Conservation (phyloP, 1,284 basidiomycete species). For the Cutaneotrichosporon curvatum region DNA sequence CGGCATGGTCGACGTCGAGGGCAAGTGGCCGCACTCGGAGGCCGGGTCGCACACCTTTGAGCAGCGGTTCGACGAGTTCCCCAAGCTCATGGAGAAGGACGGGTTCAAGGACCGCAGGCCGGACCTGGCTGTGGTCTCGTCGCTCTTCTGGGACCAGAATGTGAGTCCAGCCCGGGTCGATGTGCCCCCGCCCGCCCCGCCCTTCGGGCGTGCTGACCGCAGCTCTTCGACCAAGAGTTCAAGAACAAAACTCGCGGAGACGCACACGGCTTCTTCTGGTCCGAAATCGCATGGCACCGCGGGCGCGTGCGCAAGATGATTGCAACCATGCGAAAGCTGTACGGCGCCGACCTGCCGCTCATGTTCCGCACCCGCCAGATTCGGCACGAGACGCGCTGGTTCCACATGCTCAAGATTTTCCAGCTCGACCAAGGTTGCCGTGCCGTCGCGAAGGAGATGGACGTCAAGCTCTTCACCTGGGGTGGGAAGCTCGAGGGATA, state of each 20-base stretch:
- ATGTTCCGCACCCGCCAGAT: conserved; percentile 24
- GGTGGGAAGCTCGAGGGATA: conserved; percentile 11
- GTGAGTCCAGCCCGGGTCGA: conserved; percentile 12
- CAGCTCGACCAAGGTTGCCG: conserved; percentile 25
- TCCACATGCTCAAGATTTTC: conserved; percentile 18
- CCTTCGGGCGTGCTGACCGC: too few relatives aligned
- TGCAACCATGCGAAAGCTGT: conserved; percentile 4
- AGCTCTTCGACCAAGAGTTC: conserved; percentile 1
- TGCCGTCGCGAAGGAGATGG: conserved; percentile 16
- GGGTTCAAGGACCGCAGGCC: conserved; percentile 8
- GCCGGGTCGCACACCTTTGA: conserved; percentile 15
- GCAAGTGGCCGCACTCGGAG: conserved; percentile 12
- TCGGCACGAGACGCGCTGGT: conserved; percentile 6
- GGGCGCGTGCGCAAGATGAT: conserved; percentile 16
- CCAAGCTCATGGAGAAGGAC: conserved; percentile 8
- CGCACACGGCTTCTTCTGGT: conserved; percentile 16
- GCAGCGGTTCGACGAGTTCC: conserved; percentile 14
- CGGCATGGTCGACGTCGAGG: conserved; percentile 23
- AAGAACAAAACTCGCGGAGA: conserved; percentile 2
- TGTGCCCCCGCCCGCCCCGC: too few relatives aligned
- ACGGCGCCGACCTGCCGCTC: conserved; percentile 8
- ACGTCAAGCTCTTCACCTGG: conserved; percentile 17
- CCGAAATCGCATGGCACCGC: conserved; percentile 22
- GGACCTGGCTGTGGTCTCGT: conserved; percentile 14
- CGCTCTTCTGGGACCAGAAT: conserved; percentile 23